These are phyloP conservation scores for Capsicum rhomboideum DNA, from an alignment of 257 asterid genomes.

Conservation along the genomic window DNA sequence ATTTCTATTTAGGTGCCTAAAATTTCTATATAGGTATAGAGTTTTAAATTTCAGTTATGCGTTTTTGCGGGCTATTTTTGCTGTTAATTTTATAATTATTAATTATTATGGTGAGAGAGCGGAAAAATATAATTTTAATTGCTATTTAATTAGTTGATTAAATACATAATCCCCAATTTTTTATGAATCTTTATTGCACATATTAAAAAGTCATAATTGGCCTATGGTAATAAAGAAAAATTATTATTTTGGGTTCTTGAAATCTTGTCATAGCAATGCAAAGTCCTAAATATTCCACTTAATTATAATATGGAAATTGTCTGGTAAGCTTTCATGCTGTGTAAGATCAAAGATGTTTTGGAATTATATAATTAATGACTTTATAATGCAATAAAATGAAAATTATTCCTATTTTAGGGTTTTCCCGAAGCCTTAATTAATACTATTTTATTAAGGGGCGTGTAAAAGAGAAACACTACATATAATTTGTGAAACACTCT, in stretches of 20 bases:
- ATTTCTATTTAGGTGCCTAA: slow-evolving; percentile 17
- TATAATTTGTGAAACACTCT: too few relatives aligned
- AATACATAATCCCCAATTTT: not conserved
- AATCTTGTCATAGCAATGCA: not conserved
- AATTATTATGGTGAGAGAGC: not conserved
- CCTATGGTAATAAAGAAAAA: not conserved
- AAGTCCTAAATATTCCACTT: not conserved
- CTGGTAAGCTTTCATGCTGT: not conserved
- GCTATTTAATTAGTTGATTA: not conserved
- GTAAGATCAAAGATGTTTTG: not conserved
- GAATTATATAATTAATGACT: not conserved
- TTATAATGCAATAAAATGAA: not conserved
- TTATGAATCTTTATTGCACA: not conserved
- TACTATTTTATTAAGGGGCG: too few relatives aligned
- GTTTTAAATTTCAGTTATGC: slow-evolving; percentile 15
- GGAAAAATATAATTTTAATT: not conserved
- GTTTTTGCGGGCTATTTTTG: not conserved
- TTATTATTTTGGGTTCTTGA: not conserved
- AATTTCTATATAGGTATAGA: slow-evolving; percentile 6
- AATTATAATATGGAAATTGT: not conserved
- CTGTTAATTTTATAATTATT: not conserved
- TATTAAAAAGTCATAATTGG: not conserved
- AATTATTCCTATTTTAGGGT: not conserved
- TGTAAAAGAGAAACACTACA: too few relatives aligned
- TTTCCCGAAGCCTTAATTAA: not conserved